Evolutionary conservation across 441 rosid species (phyloP).

Genomic region (Syzygium syzygioides): DNA sequence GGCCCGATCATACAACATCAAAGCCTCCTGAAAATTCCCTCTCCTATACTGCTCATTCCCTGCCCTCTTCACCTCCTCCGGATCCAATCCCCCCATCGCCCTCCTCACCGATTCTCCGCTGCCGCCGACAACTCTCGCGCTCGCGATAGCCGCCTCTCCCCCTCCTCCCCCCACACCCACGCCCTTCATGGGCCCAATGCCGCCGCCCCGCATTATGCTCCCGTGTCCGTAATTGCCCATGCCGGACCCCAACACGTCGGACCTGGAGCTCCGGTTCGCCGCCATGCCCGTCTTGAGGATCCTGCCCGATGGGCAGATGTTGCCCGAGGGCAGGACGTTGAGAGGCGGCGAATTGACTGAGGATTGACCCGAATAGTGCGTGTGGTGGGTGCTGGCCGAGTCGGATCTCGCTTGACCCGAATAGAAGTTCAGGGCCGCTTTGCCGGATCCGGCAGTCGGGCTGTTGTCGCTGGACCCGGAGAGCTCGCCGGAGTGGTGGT

Average conservation of each 20-base stretch:
- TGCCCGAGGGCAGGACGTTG: slow-evolving; percentile 14
- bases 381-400: slow-evolving; percentile 19
- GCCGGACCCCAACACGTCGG: slow-evolving; percentile 15
- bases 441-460: slow-evolving; percentile 13
- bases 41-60: slow-evolving; percentile 57
- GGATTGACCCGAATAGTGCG: slow-evolving; percentile 32
- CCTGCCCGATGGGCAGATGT: slow-evolving; percentile 16
- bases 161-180: background rate
- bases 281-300: slow-evolving; percentile 15
- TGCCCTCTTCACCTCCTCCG: slow-evolving; percentile 68
- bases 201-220: slow-evolving; percentile 13
- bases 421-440: background rate
- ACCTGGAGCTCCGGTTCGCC: background rate
- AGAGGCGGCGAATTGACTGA: slow-evolving; percentile 27
- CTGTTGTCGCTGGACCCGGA: slow-evolving; percentile 10
- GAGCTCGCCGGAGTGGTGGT: slow-evolving; percentile 11
- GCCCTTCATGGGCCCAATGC: background rate
- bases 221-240: slow-evolving; percentile 24
- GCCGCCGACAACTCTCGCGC: background rate
- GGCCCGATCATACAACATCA: slow-evolving; percentile 48
- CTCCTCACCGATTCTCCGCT: slow-evolving; percentile 22
- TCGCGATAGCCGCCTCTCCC: background rate
- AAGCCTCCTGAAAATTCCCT: slow-evolving; percentile 49
- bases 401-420: slow-evolving; percentile 11
- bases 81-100: slow-evolving; percentile 24